Evolutionary conservation across 2,329 filamentous ascomycete genomes (phyloP), one percentile per base, ranked within the genome.

Genomic region (Colletotrichum plurivorum): DNA sequence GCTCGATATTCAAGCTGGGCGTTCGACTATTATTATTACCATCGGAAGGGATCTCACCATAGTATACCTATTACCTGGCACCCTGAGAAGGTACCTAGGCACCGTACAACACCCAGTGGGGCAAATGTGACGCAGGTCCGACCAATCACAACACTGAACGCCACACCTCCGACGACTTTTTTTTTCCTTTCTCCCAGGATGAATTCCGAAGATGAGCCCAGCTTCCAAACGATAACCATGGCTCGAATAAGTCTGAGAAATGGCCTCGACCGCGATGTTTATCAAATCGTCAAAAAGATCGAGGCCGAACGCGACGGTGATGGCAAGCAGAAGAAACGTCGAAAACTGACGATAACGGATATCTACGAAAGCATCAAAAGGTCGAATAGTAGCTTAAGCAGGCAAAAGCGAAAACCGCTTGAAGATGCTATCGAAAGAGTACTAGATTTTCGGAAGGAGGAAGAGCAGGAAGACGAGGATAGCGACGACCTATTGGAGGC

Each of bases 341-440:
- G 68, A 63, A 79, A 41, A 58, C 81, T 93, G 7, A 90, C 88
- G 1, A 83, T 92, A 4, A 80, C 86, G 2, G 80, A 83, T 2
- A 87, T 97, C 1, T 97, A 96, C 77, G 71, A 71, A 18, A 89
- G 88, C 67, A 94, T 98, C 71, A 93, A 94, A 74, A 83, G 85
- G 58, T 97, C 94, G 15, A 98, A 98, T 78, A 97, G 94, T 0
- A 94, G 92, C 73, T 81, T 98, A 22, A 94, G 93, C 71, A 87
- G 96, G 22, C 90, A 93, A 73, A 94, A 94, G 46, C 97, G 96
- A 79, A 91, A 90, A 70, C 85, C 92, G 0, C 82, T 98, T 1
- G 93, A 97, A 78, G 93, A 96, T 71, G 92, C 93, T 43, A 94
- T 98, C 71, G 94, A 97, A 71, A 87, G 94, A 8, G 94, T 95